Percentiles rank a stretch among this genome's conserved stretches.
Conservation (phyloP, 192 early-diverging fungal genomes). For the Rhizoclosmatium globosum region DNA sequence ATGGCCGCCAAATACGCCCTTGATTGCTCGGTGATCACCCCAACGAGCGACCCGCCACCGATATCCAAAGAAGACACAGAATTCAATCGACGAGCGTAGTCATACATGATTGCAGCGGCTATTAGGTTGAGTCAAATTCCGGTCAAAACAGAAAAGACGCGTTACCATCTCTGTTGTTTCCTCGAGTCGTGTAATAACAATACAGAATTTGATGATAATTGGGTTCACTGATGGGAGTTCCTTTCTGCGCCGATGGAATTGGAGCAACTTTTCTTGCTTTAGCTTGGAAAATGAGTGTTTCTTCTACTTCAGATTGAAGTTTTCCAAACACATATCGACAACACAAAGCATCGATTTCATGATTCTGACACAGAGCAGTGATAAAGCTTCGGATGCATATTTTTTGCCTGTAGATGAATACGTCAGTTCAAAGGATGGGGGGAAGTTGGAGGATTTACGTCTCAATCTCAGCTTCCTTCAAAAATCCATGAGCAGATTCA, state of each 20-base stretch:
- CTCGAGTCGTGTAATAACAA: conserved; percentile 41
- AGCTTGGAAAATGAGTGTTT: conserved; percentile 39
- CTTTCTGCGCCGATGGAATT: neutral
- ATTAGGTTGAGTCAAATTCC: conserved; percentile 4
- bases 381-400: conserved; percentile 41
- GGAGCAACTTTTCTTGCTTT: conserved; percentile 24
- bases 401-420: conserved; percentile 25
- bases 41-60: conserved; percentile 22
- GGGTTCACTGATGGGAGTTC: conserved; percentile 15
- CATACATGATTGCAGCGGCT: conserved; percentile 49
- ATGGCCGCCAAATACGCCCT: conserved; percentile 45
- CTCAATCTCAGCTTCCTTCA: conserved; percentile 35
- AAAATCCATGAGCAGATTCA: conserved; percentile 36
- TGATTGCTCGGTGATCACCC: conserved; percentile 43
- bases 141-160: neutral
- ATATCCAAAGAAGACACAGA: conserved; percentile 29
- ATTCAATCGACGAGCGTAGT: conserved; percentile 45
- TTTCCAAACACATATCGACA: conserved; percentile 38
- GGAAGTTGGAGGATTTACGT: neutral
- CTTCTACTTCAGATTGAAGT: conserved; percentile 48
- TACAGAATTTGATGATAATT: conserved; percentile 54
- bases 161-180: conserved; percentile 44
- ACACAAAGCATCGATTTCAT: conserved; percentile 42
- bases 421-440: too few relatives aligned
- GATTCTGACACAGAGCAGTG: conserved; percentile 32